Evolutionary conservation across 108 stramenopile species (phyloP), one percentile per base, ranked within the genome.

Genomic region (Cyclotella atomus): DNA sequence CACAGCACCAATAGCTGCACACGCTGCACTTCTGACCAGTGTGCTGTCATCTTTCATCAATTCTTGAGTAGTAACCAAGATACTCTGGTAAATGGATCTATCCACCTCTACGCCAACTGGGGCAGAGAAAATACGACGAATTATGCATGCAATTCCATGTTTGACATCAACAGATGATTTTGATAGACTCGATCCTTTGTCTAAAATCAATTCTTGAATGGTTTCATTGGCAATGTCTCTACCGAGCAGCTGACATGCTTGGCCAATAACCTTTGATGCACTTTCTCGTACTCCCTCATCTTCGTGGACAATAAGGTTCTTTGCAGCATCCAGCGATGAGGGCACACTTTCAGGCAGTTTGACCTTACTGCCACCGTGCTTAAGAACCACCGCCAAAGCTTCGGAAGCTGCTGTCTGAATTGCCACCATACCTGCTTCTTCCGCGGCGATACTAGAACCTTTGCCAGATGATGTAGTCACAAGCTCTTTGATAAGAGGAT

Each of bases 401-500:
- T 96, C 91, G 10, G 91, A 76, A 23, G 91, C 84, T 30, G 93
- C 95, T 10, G 92, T 89, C 77, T 94, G 91, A 3, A 96, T 89
- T 0, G 91, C 91, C 32, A 88, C 89, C 41, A 87, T 54, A 25
- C 88, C 91, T n/a, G 86, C 91, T 46, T 85, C 65, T 59, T 83
- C 82, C 6, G 65, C 75, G 19, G 75, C 65, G 45, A 62, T 59
- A 60, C 45, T 75, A 2, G 76, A 82, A 19, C 78, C 57, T 65
- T 86, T 90, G 44, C 93, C 93, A 9, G 89, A 67, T 19, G 91
- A 83, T 15, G 83, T 87, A 9, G 89, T 55, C 0, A 93, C 91
- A 14, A 98, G 89, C 62, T 98, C 97, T 71, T 91, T 93, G 46
- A 97, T 88, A 21, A 98, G 80, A 0, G 97, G 93, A 75, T 98